These are phyloP conservation scores for Gossypium anomalum DNA, from an alignment of 345 rosid genomes.

Conservation along the genomic window DNA sequence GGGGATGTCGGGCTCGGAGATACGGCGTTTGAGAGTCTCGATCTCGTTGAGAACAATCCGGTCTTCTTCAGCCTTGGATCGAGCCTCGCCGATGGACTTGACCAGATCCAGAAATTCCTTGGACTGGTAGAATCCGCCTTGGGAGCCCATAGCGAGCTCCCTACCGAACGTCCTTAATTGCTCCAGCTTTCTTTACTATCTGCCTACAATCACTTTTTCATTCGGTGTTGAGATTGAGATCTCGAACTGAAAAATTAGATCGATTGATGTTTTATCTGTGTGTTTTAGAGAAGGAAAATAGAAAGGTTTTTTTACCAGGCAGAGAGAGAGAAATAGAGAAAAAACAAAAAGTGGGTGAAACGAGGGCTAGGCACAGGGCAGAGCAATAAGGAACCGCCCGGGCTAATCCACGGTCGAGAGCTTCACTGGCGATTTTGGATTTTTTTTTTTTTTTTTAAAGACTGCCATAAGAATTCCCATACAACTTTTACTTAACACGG, in stretches of 20 bases:
- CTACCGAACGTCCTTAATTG: constrained; percentile 93
- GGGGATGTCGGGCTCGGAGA: constrained; percentile 82
- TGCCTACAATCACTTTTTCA: background rate
- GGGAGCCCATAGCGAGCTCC: constrained; percentile 99
- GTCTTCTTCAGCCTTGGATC: constrained; percentile 98
- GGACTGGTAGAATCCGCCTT: constrained; percentile 93
- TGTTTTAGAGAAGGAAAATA: background rate
- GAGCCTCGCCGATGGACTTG: constrained; percentile 95
- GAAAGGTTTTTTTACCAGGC: background rate
- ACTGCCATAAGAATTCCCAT: too few species aligned
- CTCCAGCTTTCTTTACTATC: constrained; percentile 47
- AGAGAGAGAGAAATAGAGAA: background rate
- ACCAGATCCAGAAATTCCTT: constrained; percentile 95
- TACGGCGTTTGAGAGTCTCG: constrained; percentile 80
- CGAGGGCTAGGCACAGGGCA: background rate
- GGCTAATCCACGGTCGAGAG: background rate
- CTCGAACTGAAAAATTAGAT: background rate
- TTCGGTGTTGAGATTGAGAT: constrained; percentile 5
- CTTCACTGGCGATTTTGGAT: background rate
- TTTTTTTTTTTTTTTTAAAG: too few species aligned
- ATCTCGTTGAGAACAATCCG: constrained; percentile 90
- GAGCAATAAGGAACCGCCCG: background rate
- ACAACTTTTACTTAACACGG: too few species aligned
- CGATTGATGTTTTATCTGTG: background rate
- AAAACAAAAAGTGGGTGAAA: background rate